Evolutionary conservation across 73 alveolate genomes (phyloP).

Genomic region (Stentor coeruleus): DNA sequence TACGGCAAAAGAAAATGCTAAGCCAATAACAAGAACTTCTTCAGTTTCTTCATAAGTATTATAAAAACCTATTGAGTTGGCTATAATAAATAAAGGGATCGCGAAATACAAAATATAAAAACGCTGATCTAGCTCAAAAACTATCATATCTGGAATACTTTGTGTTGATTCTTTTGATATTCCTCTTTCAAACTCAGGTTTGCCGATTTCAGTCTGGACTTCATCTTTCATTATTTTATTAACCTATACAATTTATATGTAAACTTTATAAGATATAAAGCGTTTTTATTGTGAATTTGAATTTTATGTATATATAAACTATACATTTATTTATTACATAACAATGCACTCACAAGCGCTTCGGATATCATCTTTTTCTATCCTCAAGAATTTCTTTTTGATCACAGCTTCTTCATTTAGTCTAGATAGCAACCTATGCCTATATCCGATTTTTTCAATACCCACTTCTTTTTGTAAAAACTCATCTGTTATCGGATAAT

Average conservation of each 20-base stretch:
- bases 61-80: not conserved
- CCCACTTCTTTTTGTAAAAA: not conserved
- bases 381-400: not conserved
- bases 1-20: not conserved
- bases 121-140: not conserved
- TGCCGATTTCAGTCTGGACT: too few species aligned
- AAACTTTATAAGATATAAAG: too few species aligned
- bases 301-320: too few species aligned
- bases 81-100: not conserved
- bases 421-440: not conserved
- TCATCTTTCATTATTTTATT: too few species aligned
- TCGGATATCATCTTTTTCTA: not conserved
- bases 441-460: constrained; percentile 9
- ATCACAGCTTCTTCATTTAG: not conserved
- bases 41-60: too few species aligned
- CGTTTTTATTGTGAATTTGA: too few species aligned
- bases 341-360: not conserved
- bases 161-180: too few species aligned
- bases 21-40: not conserved
- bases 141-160: too few species aligned
- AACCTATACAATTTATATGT: too few species aligned
- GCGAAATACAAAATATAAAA: not conserved
- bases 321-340: too few species aligned
- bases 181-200: too few species aligned
- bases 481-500: not conserved